Evolutionary conservation across 768 basidiomycete species (phyloP), one percentile per base, ranked within the genome.

Genomic region (Russula lepida): DNA sequence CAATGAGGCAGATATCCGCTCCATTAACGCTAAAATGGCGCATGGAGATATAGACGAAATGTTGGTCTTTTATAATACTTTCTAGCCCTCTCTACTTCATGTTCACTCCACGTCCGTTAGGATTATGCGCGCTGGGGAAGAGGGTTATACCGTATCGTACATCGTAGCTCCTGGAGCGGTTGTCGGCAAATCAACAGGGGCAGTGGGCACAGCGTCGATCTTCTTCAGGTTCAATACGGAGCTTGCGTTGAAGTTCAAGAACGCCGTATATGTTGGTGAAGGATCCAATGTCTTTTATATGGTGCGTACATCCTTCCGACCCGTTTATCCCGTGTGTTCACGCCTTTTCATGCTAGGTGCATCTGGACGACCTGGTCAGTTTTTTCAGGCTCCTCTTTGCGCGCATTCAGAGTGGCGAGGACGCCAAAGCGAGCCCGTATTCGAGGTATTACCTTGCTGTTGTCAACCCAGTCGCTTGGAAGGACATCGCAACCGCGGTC

Each of bases 371-470:
- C 41, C 23, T 55, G 13, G 54, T 60, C 35, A 39, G 44, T 19
- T 51, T 60, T 32, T 63, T 41, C n/a, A 15, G 35, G 23, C 47
- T 54, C n/a, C 33, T 63, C 52, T 60, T 63, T 54, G 53, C 15
- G n/a, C 59, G 21, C 19, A 32, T 54, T 8, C 12, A 54, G 28
- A 55, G 47, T 12, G n/a, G 32, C 2, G 43, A 2, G 11, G 53
- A 50, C 15, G 39, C 53, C 23, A 39, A 61, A 21, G 54, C 44
- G 30, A 64, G 62, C 54, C 59, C 63, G 25, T 60, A 64, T 41
- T 54, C 59, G 27, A 54, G 59, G 39, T 64, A 64, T 33, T 64
- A 55, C 54, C 21, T 64, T 28, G 59, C 23, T 4, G 33, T 21
- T 9, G 56, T 49, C 41, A 51, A 46, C 6, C 52, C 62, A 2